Evolutionary conservation across 139 green algal genomes (phyloP), one percentile per base, ranked within the genome.

Genomic region (Chlamydomonas asymmetrica): DNA sequence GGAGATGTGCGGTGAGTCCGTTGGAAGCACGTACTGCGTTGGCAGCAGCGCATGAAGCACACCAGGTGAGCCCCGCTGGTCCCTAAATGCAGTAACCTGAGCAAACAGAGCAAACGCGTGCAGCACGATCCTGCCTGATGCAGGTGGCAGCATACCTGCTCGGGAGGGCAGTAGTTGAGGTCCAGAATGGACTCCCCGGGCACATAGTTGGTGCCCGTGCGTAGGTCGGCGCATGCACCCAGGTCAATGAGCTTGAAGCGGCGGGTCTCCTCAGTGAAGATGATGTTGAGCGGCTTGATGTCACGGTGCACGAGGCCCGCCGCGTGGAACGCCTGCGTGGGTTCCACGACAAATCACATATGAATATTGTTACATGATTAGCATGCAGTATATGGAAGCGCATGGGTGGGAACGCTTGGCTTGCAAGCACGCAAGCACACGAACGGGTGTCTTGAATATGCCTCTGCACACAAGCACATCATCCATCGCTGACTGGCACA

Each of bases 231-330:
- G 54, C 77, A 84, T 0, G 85, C 85, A 20, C 85, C 86, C 57
- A 91, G 75, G 60, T 91, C 86, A 41, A 91, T 91, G 29, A 91
- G 78, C 83, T 97, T 89, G 68, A 93, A 86, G 0, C 77, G 74
- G 35, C 56, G 62, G 35, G 78, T 49, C 35, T 84, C 56, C 56
- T 96, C 91, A 18, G 82, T 82, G 45, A 95, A 87, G 60, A 98
- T 90, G 65, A 97, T 87, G 83, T 98, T 98, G 34, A 88, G 74
- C 27, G 93, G 94, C 87, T 98, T 98, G 39, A 98, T 82, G 73
- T 98, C 94, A 13, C 94, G 86, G 87, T 98, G 94, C n/a, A 98
- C 91, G 32, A 98, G 78, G 18, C 93, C 94, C 0, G 88, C 91
- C 27, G 45, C 72, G 71, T 98, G 94, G 61, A 98, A 81, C 9